A percentile compares a stretch with the other conserved stretches of the same genome.
These are phyloP conservation scores for Aspergillus steynii DNA, from an alignment of 495 filamentous ascomycete genomes.

Conservation along the genomic window DNA sequence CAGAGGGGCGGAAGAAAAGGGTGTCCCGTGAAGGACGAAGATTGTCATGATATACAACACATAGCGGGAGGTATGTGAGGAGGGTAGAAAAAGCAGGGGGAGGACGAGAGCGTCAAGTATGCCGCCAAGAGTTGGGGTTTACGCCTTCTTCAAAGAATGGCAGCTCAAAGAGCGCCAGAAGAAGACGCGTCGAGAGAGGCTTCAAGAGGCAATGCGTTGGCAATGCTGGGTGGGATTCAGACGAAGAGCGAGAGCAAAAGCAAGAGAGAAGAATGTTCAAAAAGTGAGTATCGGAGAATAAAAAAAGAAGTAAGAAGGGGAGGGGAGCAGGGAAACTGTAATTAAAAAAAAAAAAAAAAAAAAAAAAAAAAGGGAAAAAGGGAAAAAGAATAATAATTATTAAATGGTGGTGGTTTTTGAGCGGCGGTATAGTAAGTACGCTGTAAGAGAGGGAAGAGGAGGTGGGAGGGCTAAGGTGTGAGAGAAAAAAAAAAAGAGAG, in stretches of 20 bases:
- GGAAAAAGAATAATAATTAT: constrained; percentile 5
- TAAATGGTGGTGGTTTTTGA: constrained; percentile 3
- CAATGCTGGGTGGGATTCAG: constrained; percentile 24
- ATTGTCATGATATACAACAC: constrained; percentile 48
- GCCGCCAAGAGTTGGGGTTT: constrained; percentile 29
- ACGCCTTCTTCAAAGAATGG: constrained; percentile 35
- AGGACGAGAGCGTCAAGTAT: constrained; percentile 32
- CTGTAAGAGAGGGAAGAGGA: constrained; percentile 6
- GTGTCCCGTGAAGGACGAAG: constrained; percentile 41
- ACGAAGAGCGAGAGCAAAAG: constrained; percentile 16
- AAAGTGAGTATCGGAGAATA: constrained; percentile 24
- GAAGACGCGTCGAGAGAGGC: constrained; percentile 32
- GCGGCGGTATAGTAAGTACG: constrained; percentile 13
- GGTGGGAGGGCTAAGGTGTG: background rate
- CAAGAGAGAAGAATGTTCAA: constrained; percentile 24
- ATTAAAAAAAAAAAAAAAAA: constrained; percentile 5
- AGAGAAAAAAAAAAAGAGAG: constrained; percentile 5
- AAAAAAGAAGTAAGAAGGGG: constrained; percentile 15
- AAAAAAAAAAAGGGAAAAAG: constrained; percentile 3
- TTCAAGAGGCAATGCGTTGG: constrained; percentile 26
- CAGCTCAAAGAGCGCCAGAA: constrained; percentile 37
- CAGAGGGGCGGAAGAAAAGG: constrained; percentile 25
- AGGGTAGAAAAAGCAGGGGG: constrained; percentile 19
- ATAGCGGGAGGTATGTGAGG: constrained; percentile 25
- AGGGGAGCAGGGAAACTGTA: constrained; percentile 4